Base-by-base conservation (phyloP, 768 basidiomycete genomes). In the Leccinum broughii region DNA sequence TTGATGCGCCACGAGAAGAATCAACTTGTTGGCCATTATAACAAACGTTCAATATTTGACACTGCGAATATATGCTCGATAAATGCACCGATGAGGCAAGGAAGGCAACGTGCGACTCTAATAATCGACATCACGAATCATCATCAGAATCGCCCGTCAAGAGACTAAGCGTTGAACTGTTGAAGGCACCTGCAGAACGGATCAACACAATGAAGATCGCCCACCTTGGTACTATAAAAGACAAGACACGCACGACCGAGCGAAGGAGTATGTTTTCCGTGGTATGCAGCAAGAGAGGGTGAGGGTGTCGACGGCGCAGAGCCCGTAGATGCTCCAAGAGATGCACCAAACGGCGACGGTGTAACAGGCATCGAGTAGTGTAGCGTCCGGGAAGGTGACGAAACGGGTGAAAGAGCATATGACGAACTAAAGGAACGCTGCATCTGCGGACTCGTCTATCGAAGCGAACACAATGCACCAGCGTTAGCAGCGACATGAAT, bases 201-300 rank as follows among this genome's bases (percentile, higher is more conserved):
- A 48, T 50, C 17, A 32, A 22, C 34, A 41, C 4, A 4, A 8
- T 59, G 1, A 66, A 26, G 34, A 54, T 17, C 0, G 17, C 44
- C 41, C 44, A 46, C 44, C 44, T 46, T 46, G 10, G 13, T 46
- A 46, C 10, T 44, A 20, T 10, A 46, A 20, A 20, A 20, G 44
- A 20, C 44, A 46, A 20, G 44, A 46, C 11, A 68, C 79, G 65
- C 51, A 80, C 77, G 76, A 57, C 75, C 79, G 7, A 68, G 68
- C 4, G 70, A 67, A 32, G 68, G 60, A 17, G 70, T 66, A 56
- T 79, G 78, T 56, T 68, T 73, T 30, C 78, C 78, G 14, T 76
- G 66, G 54, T 78, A 78, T 4, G 77, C 74, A 8, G 76, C 73
- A 11, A 78, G 70, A n/a, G 77, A 76, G 4, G 77, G 76, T 0